phyloP scores from a whole-genome alignment of 2,329 filamentous ascomycete genomes.

The Phialemonium atrogriseum region DNA sequence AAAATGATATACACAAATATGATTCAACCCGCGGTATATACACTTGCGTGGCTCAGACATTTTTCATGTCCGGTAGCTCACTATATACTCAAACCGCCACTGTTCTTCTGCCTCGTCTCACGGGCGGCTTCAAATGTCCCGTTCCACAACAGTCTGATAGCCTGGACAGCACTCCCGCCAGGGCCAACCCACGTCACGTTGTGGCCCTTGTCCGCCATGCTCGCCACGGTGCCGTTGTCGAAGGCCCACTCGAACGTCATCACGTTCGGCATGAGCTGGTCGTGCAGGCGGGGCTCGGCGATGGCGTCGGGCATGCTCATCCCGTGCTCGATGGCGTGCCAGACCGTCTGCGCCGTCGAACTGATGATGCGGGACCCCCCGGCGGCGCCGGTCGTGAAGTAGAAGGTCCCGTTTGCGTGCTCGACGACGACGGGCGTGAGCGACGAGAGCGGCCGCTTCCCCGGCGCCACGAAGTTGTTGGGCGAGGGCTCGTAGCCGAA shows the following conservation, averaged over 20 bases:
- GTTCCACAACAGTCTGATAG: conserved; percentile 54
- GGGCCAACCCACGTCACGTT: conserved; percentile 65
- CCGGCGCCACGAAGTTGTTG: conserved; percentile 72
- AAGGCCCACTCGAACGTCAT: conserved; percentile 65
- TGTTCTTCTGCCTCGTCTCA: conserved; percentile 72
- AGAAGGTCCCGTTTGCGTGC: conserved; percentile 57
- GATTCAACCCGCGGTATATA: too few species aligned
- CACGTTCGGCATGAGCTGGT: conserved; percentile 67
- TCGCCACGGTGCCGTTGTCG: conserved; percentile 60
- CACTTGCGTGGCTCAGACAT: not conserved
- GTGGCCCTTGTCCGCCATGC: conserved; percentile 58
- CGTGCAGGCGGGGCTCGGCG: conserved; percentile 64
- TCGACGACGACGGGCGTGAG: conserved; percentile 78
- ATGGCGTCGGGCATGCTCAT: conserved; percentile 57
- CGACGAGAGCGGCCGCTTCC: conserved; percentile 76
- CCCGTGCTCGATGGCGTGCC: conserved; percentile 62
- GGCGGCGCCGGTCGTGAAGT: conserved; percentile 66
- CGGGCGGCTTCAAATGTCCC: conserved; percentile 69
- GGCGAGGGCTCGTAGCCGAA: conserved; percentile 79
- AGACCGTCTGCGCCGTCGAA: conserved; percentile 67
- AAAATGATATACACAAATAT: too few species aligned
- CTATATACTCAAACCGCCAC: conserved; percentile 54
- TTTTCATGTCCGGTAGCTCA: conserved; percentile 1
- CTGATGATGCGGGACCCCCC: conserved; percentile 84
- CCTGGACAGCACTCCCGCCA: conserved; percentile 65